Evolutionary conservation across 2,329 filamentous ascomycete species (phyloP).

Genomic region (Aspergillus quadrilineatus): DNA sequence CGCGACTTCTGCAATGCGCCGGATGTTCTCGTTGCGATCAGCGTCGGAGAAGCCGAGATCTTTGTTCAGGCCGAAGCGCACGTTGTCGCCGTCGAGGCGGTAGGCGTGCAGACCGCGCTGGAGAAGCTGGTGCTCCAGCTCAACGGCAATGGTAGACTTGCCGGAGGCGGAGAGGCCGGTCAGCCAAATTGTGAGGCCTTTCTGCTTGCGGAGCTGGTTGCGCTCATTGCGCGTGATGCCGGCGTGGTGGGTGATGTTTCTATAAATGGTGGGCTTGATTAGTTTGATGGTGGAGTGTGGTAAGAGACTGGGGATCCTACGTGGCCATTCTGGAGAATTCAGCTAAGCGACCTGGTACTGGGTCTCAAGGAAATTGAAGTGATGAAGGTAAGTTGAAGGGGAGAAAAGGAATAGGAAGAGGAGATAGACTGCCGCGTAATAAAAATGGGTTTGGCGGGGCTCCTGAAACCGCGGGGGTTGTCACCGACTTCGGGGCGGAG

Average conservation of each 20-base stretch:
- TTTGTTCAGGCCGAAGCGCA: constrained; percentile 97
- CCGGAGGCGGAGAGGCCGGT: constrained; percentile 94
- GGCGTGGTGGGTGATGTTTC: constrained; percentile 50
- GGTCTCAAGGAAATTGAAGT: background rate
- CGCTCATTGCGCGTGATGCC: constrained; percentile 45
- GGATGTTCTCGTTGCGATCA: constrained; percentile 96
- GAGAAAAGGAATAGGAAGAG: constrained; percentile 7
- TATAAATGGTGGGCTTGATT: constrained; percentile 19
- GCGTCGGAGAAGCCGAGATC: constrained; percentile 91
- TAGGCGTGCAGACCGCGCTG: constrained; percentile 77
- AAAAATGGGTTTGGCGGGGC: constrained; percentile 7
- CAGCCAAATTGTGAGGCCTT: constrained; percentile 95
- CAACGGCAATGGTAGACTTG: constrained; percentile 95
- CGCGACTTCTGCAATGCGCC: constrained; percentile 92
- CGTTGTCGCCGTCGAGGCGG: constrained; percentile 95
- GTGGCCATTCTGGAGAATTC: constrained; percentile 34
- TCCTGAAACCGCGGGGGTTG: constrained; percentile 4
- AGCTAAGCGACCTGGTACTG: background rate
- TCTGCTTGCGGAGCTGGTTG: constrained; percentile 65
- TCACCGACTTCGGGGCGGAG: background rate
- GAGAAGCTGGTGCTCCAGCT: constrained; percentile 93
- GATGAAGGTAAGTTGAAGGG: background rate
- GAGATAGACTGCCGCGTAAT: background rate
- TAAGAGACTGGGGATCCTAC: constrained; percentile 25
- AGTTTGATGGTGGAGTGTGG: background rate